Percentiles rank a stretch among this genome's conserved stretches.
Conservation (phyloP, 208 protist genomes). For the Trypanosoma avium region DNA sequence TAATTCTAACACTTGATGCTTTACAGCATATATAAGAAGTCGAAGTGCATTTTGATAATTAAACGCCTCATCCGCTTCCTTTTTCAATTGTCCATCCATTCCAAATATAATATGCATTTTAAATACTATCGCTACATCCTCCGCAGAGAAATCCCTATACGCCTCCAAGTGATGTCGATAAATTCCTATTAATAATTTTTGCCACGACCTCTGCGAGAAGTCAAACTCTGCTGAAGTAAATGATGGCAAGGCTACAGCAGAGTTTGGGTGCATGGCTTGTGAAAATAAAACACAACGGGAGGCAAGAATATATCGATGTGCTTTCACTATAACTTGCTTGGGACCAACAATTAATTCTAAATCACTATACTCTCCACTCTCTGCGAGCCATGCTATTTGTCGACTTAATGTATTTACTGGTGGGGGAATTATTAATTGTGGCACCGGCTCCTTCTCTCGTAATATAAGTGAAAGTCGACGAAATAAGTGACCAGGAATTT, state of each 20-base stretch:
- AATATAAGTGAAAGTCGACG: slow-evolving; percentile 85
- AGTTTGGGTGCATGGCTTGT: slow-evolving; percentile 57
- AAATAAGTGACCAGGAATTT: slow-evolving; percentile 89
- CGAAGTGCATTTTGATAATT: slow-evolving; percentile 68
- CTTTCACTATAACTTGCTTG: slow-evolving; percentile 62
- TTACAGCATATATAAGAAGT: slow-evolving; percentile 81
- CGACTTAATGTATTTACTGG: slow-evolving; percentile 76
- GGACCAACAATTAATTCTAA: slow-evolving; percentile 76
- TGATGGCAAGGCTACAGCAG: slow-evolving; percentile 40
- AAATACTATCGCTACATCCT: slow-evolving; percentile 84
- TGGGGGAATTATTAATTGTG: slow-evolving; percentile 54
- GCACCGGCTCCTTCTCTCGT: slow-evolving; percentile 63
- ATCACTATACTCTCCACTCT: slow-evolving; percentile 87
- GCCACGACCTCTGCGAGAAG: slow-evolving; percentile 83
- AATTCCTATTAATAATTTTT: slow-evolving; percentile 71
- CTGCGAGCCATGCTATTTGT: slow-evolving; percentile 78
- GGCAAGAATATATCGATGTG: slow-evolving; percentile 85
- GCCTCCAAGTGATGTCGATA: slow-evolving; percentile 79
- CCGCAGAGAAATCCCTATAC: slow-evolving; percentile 66
- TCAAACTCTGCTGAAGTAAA: slow-evolving; percentile 74
- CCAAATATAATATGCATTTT: slow-evolving; percentile 76
- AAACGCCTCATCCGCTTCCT: slow-evolving; percentile 81
- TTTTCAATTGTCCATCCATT: slow-evolving; percentile 87
- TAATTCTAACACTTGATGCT: slow-evolving; percentile 78
- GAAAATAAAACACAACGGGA: slow-evolving; percentile 80